Percentiles rank a stretch among this genome's conserved stretches.
phyloP scores from a whole-genome alignment of 1,284 basidiomycete species.

The Sporisorium scitamineum region DNA sequence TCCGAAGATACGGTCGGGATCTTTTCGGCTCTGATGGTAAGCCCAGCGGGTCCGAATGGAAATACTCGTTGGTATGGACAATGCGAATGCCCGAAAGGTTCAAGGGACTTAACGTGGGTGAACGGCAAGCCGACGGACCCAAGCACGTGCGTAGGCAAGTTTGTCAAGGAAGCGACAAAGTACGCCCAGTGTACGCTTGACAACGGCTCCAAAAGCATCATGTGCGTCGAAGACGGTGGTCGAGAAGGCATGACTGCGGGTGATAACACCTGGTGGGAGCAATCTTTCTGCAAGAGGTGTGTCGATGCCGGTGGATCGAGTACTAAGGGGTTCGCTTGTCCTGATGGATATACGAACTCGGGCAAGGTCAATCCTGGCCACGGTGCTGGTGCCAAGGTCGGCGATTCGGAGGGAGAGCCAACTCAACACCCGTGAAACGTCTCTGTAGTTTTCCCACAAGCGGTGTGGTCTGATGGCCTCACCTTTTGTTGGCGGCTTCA shows the following conservation, averaged over 20 bases:
- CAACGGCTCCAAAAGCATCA: background rate
- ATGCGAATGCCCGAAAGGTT: background rate
- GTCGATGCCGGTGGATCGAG: constrained; percentile 18
- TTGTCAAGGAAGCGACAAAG: background rate
- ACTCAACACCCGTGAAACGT: too few species aligned
- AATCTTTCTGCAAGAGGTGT: constrained; percentile 18
- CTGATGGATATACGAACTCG: background rate
- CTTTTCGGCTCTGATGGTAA: too few species aligned
- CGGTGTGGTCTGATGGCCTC: background rate
- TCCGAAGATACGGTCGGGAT: too few species aligned
- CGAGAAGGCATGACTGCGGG: background rate
- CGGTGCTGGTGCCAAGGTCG: too few species aligned
- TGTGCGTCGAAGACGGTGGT: constrained; percentile 7
- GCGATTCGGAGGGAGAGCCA: background rate
- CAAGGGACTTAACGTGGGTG: background rate
- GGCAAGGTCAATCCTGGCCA: background rate
- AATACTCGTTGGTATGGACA: too few species aligned
- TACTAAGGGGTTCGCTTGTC: constrained; percentile 1
- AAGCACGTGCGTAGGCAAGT: constrained; percentile 1
- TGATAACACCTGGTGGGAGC: constrained; percentile 18
- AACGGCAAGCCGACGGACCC: background rate
- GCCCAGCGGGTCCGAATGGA: too few species aligned
- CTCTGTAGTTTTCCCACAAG: too few species aligned
- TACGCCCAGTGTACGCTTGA: background rate
- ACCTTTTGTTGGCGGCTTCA: background rate